Percentiles rank a stretch among this genome's conserved stretches.
phyloP scores from a whole-genome alignment of 768 basidiomycete genomes.

The Suillus bovinus region DNA sequence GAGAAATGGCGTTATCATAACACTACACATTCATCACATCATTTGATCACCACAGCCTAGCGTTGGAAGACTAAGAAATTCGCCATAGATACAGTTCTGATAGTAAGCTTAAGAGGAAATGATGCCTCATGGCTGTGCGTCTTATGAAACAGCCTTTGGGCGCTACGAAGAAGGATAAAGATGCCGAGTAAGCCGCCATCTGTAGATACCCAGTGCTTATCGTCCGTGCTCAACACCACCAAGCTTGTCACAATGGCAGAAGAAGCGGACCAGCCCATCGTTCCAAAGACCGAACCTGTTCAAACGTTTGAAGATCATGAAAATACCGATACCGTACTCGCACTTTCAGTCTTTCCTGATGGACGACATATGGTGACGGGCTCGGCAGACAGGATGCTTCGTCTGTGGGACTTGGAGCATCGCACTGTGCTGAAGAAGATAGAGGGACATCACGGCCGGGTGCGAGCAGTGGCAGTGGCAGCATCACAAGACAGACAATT shows the following conservation, averaged over 20 bases:
- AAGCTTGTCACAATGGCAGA: not conserved
- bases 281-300: not conserved
- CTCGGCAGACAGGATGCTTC: not conserved
- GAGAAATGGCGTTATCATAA: not conserved
- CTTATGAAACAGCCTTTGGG: not conserved
- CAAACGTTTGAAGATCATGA: not conserved
- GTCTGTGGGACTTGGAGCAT: not conserved
- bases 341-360: not conserved
- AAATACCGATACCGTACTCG: not conserved
- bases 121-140: not conserved
- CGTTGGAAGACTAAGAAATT: not conserved
- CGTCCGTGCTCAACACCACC: not conserved
- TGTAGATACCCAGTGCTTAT: not conserved
- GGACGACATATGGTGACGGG: slow-evolving; percentile 1
- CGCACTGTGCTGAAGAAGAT: not conserved
- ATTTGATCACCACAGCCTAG: not conserved
- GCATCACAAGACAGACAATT: not conserved
- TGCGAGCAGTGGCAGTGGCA: not conserved
- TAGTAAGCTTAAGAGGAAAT: not conserved
- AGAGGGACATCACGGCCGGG: not conserved
- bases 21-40: not conserved
- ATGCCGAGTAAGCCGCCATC: not conserved
- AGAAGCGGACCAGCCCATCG: not conserved
- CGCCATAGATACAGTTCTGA: not conserved
- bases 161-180: not conserved